These are phyloP conservation scores for Cystobasidium sp. DNA, from an alignment of 1,284 basidiomycete species.

Conservation along the genomic window DNA sequence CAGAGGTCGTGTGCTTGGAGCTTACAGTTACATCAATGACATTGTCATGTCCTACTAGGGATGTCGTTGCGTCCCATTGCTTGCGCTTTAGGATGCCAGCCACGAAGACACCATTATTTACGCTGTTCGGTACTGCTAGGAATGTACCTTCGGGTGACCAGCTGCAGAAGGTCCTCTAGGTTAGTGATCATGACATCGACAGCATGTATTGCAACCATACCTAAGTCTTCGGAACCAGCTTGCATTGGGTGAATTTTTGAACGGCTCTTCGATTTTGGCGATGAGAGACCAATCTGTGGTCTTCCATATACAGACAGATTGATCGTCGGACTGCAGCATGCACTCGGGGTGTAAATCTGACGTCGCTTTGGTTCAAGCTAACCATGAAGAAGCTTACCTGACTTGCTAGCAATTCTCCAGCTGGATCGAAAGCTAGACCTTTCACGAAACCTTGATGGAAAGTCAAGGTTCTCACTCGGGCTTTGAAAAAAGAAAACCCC, in stretches of 20 bases:
- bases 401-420: constrained; percentile 94
- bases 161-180: constrained; percentile 59
- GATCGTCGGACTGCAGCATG: constrained; percentile 80
- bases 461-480: constrained; percentile 79
- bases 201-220: constrained; percentile 58
- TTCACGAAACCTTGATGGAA: constrained; percentile 96
- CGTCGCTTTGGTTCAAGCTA: not conserved
- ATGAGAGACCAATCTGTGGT: constrained; percentile 89
- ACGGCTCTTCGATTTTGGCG: constrained; percentile 82
- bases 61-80: constrained; percentile 57
- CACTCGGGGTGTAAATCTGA: not conserved
- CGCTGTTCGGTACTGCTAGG: constrained; percentile 94
- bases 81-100: constrained; percentile 92
- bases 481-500: constrained; percentile 59
- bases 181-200: not conserved
- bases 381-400: constrained; percentile 56
- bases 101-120: constrained; percentile 96
- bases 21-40: constrained; percentile 92
- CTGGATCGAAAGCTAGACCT: constrained; percentile 97
- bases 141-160: constrained; percentile 99
- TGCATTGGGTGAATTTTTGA: constrained; percentile 88
- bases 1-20: constrained; percentile 1
- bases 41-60: constrained; percentile 94
- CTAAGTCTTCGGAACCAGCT: constrained; percentile 93
- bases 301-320: constrained; percentile 94